Base-by-base conservation (phyloP, 371 early-diverging fungal genomes). In the Mortierella sp. region DNA sequence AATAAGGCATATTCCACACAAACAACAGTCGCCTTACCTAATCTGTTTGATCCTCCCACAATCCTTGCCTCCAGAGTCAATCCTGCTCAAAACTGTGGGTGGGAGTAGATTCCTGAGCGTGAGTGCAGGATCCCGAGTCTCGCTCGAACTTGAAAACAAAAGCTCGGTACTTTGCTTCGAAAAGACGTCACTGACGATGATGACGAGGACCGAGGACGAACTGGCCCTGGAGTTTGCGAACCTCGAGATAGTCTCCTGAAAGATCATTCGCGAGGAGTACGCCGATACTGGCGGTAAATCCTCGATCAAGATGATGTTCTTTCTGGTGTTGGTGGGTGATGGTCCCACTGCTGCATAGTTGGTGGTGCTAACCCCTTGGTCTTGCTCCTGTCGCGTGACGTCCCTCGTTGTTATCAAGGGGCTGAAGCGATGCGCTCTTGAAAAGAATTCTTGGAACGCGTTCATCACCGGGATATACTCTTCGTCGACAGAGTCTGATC, bases 241-340 rank as follows among this genome's bases (percentile, higher is more conserved):
- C n/a, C 51, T 62, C 6, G 62, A 32, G 19, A 72, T 69, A 6
- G 71, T 70, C 12, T 72, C 70, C 41, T 87, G 87, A 44, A 87
- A 79, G 23, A 67, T 70, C 27, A 50, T 50, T 15, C 81, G 81
- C 0, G 83, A 78, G 4, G 69, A 32, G 5, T 47, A 53, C 19
- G 83, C 56, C 9, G 81, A 56, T 4, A 86, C 46, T 30, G 85
- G 83, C 5, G 89, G 89, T 8, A 87, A 60, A 48, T 89, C 89
- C 67, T 89, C 89, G 26, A 89, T 67, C 15, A 89, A 63, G 28
- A 89, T 82, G 21, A 89, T 53, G 30, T 67, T 66, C 27, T 58
- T 72, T 52, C 82, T 84, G 14, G 43, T 24, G 9, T 49, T 49
- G 9, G 60, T 30, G 6, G 23, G 24, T 17, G 49, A 9, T 12